Conservation (phyloP, 116 monocot genomes). For the Papilionanthe hybrid region DNA sequence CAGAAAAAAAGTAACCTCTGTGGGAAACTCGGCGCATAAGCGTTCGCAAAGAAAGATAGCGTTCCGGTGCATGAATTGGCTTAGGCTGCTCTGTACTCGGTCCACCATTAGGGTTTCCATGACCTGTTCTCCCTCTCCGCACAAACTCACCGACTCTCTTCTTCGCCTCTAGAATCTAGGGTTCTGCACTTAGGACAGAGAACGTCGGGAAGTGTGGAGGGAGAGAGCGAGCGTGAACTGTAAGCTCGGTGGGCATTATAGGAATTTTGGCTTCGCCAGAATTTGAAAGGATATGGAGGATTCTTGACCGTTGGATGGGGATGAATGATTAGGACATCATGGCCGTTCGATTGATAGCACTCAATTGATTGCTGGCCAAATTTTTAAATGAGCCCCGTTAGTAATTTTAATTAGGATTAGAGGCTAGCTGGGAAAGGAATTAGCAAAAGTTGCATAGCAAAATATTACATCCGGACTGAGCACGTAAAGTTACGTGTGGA, state of each 20-base stretch:
- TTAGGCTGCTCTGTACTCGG: conserved; percentile 79
- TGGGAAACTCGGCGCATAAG: conserved; percentile 88
- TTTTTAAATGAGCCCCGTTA: too few relatives aligned
- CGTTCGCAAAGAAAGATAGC: conserved; percentile 98
- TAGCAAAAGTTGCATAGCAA: too few relatives aligned
- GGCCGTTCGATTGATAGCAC: too few relatives aligned
- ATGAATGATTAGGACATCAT: too few relatives aligned
- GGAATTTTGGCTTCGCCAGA: neutral
- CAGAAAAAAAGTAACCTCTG: conserved; percentile 51
- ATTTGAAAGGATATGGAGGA: neutral
- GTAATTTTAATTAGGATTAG: too few relatives aligned
- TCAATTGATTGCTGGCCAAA: too few relatives aligned
- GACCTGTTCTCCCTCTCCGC: neutral
- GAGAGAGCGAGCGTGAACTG: neutral
- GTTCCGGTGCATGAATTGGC: conserved; percentile 77
- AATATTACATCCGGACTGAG: too few relatives aligned
- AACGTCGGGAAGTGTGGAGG: neutral
- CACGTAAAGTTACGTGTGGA: too few relatives aligned
- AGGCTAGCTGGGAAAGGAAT: too few relatives aligned
- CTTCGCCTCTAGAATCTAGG: neutral
- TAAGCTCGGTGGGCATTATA: neutral
- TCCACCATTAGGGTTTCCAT: conserved; percentile 97
- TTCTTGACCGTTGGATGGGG: too few relatives aligned
- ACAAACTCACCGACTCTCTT: neutral
- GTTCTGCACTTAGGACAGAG: neutral